Conservation (phyloP, 2,329 filamentous ascomycete genomes). For the Nigrospora osmanthi region DNA sequence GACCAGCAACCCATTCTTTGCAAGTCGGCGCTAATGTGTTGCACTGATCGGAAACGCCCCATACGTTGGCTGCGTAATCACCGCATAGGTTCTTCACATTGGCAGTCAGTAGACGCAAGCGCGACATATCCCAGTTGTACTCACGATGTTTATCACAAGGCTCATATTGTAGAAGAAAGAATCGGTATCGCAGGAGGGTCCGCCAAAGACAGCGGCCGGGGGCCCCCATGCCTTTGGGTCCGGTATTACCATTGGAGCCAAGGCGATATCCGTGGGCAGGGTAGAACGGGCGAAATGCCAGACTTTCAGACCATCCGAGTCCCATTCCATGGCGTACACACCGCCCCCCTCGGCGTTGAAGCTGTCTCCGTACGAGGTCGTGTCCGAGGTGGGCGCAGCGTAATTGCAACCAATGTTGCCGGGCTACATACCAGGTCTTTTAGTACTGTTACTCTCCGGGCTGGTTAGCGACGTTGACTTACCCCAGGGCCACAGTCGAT, state of each 20-base stretch:
- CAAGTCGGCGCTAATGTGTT: conserved; percentile 33
- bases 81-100: conserved; percentile 2
- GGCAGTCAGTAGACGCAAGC: neutral
- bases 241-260: conserved; percentile 39
- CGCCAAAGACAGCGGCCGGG: conserved; percentile 64
- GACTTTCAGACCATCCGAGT: conserved; percentile 56
- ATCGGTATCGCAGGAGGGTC: conserved; percentile 54
- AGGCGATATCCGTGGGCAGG: conserved; percentile 58
- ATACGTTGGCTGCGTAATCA: conserved; percentile 12
- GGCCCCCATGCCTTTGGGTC: conserved; percentile 60
- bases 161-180: conserved; percentile 59
- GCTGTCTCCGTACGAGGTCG: conserved; percentile 46
- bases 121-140: neutral
- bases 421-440: conserved; percentile 21
- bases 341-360: conserved; percentile 64
- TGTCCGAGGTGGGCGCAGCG: conserved; percentile 29
- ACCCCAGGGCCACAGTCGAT: conserved; percentile 18
- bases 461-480: neutral
- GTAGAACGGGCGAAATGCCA: conserved; percentile 66
- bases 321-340: conserved; percentile 67
- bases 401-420: conserved; percentile 40
- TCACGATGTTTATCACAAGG: conserved; percentile 62
- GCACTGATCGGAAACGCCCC: conserved; percentile 31
- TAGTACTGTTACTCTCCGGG: neutral
- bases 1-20: conserved; percentile 35